Evolutionary conservation across 805 yeast genomes (phyloP), one percentile per base, ranked within the genome.

Genomic region (Wickerhamomyces ciferrii): DNA sequence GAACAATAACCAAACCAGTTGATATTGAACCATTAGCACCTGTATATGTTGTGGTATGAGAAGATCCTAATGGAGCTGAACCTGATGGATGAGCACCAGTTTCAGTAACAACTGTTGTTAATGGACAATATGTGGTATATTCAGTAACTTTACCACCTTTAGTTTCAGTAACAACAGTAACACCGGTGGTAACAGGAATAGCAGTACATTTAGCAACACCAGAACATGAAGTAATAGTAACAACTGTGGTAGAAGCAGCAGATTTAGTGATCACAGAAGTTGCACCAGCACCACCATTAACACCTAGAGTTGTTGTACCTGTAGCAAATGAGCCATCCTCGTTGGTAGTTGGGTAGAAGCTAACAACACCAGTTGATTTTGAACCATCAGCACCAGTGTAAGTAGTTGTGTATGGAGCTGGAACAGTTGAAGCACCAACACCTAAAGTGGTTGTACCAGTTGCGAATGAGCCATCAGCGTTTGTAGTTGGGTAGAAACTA

Each of bases 331-430:
- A 27, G 7, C 42, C 42, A 17, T 39, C 19, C 10, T 34, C 3
- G 23, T 39, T 20, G 15, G 42, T 39, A 31, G 42, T 39, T n/a
- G 42, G 20, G 42, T 25, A 27, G 39, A 15, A 42, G 7, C 38
- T 31, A 7, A 42, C 65, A 2, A 38, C 49, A n/a, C 59, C 48
- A 27, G 51, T 60, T 38, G 39, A 53, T 2, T 44, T 51, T 21
- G 49, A 46, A 19, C 44, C 64, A 24, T 64, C 62, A 43, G 39
- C 48, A 1, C 25, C 45, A 6, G 43, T 57, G 8, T 42, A 57
- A 18, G 53, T 53, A 17, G 47, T 61, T 9, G 44, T 62, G 13
- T 48, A 51, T 43, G 61, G 61, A 25, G 43, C 59, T 8, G 46
- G 55, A 0, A 48, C 52, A 11, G 48, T 58, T 8, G 32, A 29